phyloP scores from a whole-genome alignment of 352 stramenopile species.

The Blastocystis sp. region DNA sequence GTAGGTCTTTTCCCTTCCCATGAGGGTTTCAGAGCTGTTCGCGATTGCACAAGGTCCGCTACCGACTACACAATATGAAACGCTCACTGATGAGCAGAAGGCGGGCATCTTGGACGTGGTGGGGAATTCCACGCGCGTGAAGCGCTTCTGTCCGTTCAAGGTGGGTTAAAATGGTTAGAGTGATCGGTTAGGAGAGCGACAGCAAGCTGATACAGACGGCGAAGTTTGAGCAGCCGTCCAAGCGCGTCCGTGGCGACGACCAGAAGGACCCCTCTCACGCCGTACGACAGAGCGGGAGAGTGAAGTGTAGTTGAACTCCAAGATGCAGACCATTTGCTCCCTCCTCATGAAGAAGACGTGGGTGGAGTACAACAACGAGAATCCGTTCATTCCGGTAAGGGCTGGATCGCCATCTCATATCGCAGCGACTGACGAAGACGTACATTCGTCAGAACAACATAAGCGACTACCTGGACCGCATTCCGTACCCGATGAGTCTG shows the following conservation, averaged over 20 bases:
- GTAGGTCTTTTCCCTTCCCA: background rate
- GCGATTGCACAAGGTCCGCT: background rate
- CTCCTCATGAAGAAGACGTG: slow-evolving; percentile 41
- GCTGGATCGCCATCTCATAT: background rate
- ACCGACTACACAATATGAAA: background rate
- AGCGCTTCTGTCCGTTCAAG: slow-evolving; percentile 29
- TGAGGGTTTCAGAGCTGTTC: background rate
- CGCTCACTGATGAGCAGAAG: slow-evolving; percentile 5
- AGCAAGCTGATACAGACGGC: background rate
- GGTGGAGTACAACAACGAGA: slow-evolving; percentile 44
- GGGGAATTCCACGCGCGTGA: slow-evolving; percentile 28
- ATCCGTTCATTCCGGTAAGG: slow-evolving; percentile 44
- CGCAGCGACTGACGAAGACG: slow-evolving; percentile 3
- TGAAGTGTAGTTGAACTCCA: slow-evolving; percentile 11
- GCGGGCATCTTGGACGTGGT: background rate
- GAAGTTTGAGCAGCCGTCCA: background rate
- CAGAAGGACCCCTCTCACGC: background rate
- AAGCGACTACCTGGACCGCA: slow-evolving; percentile 21
- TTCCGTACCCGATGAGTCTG: slow-evolving; percentile 60
- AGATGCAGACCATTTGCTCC: slow-evolving; percentile 24
- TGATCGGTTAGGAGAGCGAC: background rate
- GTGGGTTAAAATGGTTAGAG: background rate
- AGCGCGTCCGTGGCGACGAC: background rate
- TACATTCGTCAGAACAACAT: slow-evolving; percentile 60
- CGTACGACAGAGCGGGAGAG: background rate